A percentile compares a stretch with the other conserved stretches of the same genome.
phyloP scores from a whole-genome alignment of 768 basidiomycete species.

The Peribolospora baueri region DNA sequence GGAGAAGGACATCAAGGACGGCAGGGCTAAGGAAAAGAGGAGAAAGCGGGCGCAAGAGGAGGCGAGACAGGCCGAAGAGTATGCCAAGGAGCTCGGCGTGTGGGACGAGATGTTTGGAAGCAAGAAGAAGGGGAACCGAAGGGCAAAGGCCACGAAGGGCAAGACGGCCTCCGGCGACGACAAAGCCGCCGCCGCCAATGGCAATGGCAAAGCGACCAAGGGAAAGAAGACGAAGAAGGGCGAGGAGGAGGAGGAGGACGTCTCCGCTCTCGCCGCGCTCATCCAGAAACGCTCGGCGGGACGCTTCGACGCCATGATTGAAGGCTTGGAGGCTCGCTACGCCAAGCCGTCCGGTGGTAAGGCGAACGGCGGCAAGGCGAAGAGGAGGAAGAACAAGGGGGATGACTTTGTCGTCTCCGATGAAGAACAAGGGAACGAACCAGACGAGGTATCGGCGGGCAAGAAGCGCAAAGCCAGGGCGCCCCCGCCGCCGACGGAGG shows the following conservation, averaged over 20 bases:
- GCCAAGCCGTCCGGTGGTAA: too few species aligned
- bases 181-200: too few species aligned
- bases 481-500: background rate
- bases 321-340: too few species aligned
- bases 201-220: background rate
- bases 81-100: background rate
- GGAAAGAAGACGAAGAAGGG: slow-evolving; percentile 17
- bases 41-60: background rate
- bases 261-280: too few species aligned
- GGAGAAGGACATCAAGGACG: slow-evolving; percentile 45
- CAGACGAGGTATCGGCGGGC: too few species aligned
- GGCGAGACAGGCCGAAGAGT: background rate
- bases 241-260: slow-evolving; percentile 6
- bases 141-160: slow-evolving; percentile 16
- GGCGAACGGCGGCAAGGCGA: too few species aligned
- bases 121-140: slow-evolving; percentile 14
- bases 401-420: too few species aligned
- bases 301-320: too few species aligned
- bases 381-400: too few species aligned
- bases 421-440: too few species aligned
- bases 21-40: slow-evolving; percentile 28
- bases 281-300: too few species aligned
- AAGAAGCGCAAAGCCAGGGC: background rate
- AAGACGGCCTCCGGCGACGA: background rate
- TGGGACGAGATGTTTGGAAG: background rate